Base-by-base conservation (phyloP, 75 land plant species). In the Cunninghamia lanceolata region DNA sequence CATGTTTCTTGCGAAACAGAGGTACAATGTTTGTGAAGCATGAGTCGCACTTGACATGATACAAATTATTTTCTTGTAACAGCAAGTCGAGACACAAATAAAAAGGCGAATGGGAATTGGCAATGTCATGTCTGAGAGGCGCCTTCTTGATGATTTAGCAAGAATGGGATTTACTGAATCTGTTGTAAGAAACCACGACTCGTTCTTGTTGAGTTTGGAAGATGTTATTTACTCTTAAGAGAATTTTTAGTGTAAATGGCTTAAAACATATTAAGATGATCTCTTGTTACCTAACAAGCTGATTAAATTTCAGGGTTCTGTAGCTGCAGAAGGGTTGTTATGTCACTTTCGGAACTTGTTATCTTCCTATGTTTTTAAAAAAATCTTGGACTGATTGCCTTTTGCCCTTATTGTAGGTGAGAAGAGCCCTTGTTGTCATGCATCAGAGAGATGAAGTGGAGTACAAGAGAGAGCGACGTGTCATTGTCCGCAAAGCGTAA, bases 61-160 rank as follows among this genome's bases (percentile, higher is more conserved):
- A 14, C 76, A 13, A 45, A 38, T 45, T 36, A 66, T 6, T 52
- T 82, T 47, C 6, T 84, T 56, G 46, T 16, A 84, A 88, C 96
- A 98, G 99, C 99, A 98, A 96, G 97, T 98, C 0, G 99, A 98
- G 83, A 85, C 89, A 47, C 99, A 98, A 79, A 93, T 98, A 79
- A 96, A 96, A 91, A 91, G 99, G 84, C 94, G 99, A 78, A 91
- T 95, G 91, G 99, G 96, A 9, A 98, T 98, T 71, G 99, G 99
- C 71, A 98, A 92, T 85, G 91, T 91, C 85, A 89, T 98, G 68
- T 96, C 99, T n/a, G 99, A 95, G 90, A 93, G 99, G 81, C 93
- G 96, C 30, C 91, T 98, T 28, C 92, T 96, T 40, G 99, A 96
- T 86, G 99, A 96, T 4, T 91, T 98, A 8, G 78, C 91, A 46